Evolutionary conservation across 805 yeast genomes (phyloP), one percentile per base, ranked within the genome.

Genomic region (Candida nonsorbophila): DNA sequence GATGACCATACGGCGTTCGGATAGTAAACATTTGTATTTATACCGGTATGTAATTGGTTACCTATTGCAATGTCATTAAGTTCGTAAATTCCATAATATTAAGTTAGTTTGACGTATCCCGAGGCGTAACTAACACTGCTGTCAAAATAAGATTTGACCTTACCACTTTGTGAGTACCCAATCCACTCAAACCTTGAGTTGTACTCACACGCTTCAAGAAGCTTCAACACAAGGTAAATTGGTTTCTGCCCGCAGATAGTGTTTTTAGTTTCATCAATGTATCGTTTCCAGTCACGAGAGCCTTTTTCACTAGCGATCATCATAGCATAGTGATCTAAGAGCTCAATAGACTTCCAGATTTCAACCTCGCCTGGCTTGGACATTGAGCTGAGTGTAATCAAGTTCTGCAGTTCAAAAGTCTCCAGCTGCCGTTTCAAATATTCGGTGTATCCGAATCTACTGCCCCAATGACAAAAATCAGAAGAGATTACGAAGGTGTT

Each of bases 191-290:
- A 72, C 4, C 33, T 41, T 23, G 50, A 34, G 27, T 25, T 12
- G 22, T 24, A 30, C n/a, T 8, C 12, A 13, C 20, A 13, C 9
- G 49, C 33, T 35, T 79, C 81, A 36, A 79, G 49, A 2, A 79
- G 52, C 13, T 64, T 58, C 29, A 90, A 49, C 12, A 90, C 50
- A 6, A 86, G 62, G 2, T 74, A 72, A 20, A 92, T 65, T 0
- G 97, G 96, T 36, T 75, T 78, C 34, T 87, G 83, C 1, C 98
- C 98, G 55, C 98, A 92, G 11, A 92, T 82, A 0, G 98, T 92
- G 57, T 90, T 88, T 0, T 81, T 85, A 0, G 97, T 85, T 1
- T 40, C 42, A 5, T 58, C 55, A 4, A 92, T 72, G 48, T 92
- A 92, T 16, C 67, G 51, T 29, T 64, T 67, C 85, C 95, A 92